Evolutionary conservation across 1,139 yeast species (phyloP).

Genomic region (Taphrina confusa): DNA sequence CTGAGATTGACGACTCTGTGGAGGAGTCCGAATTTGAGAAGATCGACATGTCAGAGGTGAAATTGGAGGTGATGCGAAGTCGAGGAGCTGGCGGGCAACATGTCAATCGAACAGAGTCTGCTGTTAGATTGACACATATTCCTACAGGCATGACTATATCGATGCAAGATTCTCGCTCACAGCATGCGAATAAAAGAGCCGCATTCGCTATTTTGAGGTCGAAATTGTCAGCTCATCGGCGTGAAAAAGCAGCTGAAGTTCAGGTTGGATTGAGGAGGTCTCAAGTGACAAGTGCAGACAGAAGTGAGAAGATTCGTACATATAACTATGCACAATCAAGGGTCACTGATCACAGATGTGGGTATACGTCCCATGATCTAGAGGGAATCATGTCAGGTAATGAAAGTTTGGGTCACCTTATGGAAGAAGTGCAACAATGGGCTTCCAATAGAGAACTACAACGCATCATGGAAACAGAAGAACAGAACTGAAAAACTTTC

Average conservation of each 20-base stretch:
- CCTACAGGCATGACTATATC: constrained; percentile 88
- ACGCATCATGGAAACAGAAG: constrained; percentile 33
- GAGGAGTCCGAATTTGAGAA: constrained; percentile 57
- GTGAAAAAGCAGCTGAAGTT: constrained; percentile 62
- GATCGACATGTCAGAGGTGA: constrained; percentile 82
- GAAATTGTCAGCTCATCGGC: constrained; percentile 77
- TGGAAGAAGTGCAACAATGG: constrained; percentile 55
- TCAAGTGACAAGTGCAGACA: constrained; percentile 84
- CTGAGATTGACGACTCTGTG: constrained; percentile 66
- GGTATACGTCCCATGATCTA: constrained; percentile 73
- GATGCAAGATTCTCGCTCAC: constrained; percentile 95
- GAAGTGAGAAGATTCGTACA: constrained; percentile 91
- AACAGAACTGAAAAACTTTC: too few relatives aligned
- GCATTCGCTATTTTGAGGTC: constrained; percentile 83
- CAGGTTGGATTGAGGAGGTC: constrained; percentile 71
- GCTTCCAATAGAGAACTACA: constrained; percentile 54
- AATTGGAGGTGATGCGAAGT: constrained; percentile 94
- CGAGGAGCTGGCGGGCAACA: constrained; percentile 99
- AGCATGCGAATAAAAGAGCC: constrained; percentile 91
- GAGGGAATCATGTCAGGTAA: constrained; percentile 73
- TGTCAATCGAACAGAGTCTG: constrained; percentile 96
- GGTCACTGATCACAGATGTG: constrained; percentile 91
- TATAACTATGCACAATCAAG: constrained; percentile 91
- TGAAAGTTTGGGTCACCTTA: constrained; percentile 61
- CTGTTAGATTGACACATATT: constrained; percentile 85